These are phyloP conservation scores for Castanea mollissima DNA, from an alignment of 306 rosid species.

Conservation along the genomic window DNA sequence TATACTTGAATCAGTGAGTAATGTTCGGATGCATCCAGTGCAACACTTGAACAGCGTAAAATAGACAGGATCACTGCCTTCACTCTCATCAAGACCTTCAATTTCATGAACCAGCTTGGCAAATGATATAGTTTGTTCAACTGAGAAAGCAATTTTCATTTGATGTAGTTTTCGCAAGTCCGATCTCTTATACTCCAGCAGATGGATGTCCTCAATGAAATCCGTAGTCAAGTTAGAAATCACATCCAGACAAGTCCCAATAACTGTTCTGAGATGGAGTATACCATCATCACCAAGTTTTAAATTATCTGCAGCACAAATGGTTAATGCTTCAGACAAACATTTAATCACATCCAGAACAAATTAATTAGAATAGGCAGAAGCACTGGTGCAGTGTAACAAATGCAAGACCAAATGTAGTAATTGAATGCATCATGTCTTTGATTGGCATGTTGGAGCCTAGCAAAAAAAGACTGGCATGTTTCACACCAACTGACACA, in stretches of 20 bases:
- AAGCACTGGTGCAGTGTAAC: neutral
- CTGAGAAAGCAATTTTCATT: conserved; percentile 76
- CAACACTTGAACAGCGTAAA: conserved; percentile 50
- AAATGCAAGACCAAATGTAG: no score
- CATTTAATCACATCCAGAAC: neutral
- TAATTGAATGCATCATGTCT: neutral
- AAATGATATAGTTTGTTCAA: conserved; percentile 67
- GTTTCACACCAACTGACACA: neutral
- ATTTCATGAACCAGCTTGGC: conserved; percentile 59
- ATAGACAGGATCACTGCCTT: conserved; percentile 34
- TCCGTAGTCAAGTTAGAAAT: conserved; percentile 55
- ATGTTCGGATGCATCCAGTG: conserved; percentile 55
- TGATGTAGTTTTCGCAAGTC: conserved; percentile 46
- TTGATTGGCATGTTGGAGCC: neutral
- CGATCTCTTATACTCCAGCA: conserved; percentile 49
- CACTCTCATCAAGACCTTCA: conserved; percentile 35
- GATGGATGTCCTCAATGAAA: conserved; percentile 68
- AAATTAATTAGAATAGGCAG: neutral
- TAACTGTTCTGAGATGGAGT: conserved; percentile 40
- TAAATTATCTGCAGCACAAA: conserved; percentile 56
- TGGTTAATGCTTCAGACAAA: neutral
- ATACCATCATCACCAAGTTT: conserved; percentile 44
- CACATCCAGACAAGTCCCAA: conserved; percentile 64
- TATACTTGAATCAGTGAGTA: conserved; percentile 58
- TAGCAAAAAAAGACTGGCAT: neutral